These are phyloP conservation scores for Rhynchosporium graminicola DNA, from an alignment of 2,329 filamentous ascomycete genomes.

Conservation along the genomic window DNA sequence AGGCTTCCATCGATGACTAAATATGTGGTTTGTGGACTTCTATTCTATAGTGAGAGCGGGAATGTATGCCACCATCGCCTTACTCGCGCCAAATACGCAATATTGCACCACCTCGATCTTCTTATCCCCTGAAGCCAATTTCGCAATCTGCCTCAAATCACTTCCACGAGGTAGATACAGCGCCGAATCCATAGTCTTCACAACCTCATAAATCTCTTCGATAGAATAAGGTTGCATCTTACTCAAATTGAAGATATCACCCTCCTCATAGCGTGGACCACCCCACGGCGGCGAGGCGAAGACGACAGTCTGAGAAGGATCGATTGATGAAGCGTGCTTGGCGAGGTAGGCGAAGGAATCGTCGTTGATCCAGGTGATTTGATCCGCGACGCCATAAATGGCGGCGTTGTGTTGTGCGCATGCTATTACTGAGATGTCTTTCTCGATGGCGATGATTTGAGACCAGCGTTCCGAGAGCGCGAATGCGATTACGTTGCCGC, in stretches of 20 bases:
- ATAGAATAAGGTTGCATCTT: slow-evolving; percentile 88
- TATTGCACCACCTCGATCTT: slow-evolving; percentile 84
- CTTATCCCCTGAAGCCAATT: slow-evolving; percentile 48
- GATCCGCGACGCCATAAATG: slow-evolving; percentile 75
- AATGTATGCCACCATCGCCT: slow-evolving; percentile 69
- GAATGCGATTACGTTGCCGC: slow-evolving; percentile 95
- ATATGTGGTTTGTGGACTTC: neutral
- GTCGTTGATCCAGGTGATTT: slow-evolving; percentile 82
- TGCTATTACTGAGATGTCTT: slow-evolving; percentile 73
- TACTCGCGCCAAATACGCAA: slow-evolving; percentile 86
- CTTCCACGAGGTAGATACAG: slow-evolving; percentile 86
- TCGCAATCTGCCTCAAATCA: slow-evolving; percentile 76
- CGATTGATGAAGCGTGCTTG: slow-evolving; percentile 27
- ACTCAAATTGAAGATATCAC: slow-evolving; percentile 76
- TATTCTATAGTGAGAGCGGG: slow-evolving; percentile 40
- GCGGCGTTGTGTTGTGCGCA: slow-evolving; percentile 92
- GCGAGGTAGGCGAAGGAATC: slow-evolving; percentile 67
- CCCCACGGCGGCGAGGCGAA: slow-evolving; percentile 77
- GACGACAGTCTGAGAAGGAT: slow-evolving; percentile 48
- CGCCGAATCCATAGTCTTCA: slow-evolving; percentile 60
- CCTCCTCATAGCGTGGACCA: slow-evolving; percentile 63
- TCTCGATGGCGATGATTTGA: slow-evolving; percentile 85
- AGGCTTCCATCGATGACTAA: neutral
- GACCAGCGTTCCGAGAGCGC: slow-evolving; percentile 78
- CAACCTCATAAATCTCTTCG: slow-evolving; percentile 61